phyloP scores from a whole-genome alignment of 139 green algal species.

The Zygnema circumcarinatum region DNA sequence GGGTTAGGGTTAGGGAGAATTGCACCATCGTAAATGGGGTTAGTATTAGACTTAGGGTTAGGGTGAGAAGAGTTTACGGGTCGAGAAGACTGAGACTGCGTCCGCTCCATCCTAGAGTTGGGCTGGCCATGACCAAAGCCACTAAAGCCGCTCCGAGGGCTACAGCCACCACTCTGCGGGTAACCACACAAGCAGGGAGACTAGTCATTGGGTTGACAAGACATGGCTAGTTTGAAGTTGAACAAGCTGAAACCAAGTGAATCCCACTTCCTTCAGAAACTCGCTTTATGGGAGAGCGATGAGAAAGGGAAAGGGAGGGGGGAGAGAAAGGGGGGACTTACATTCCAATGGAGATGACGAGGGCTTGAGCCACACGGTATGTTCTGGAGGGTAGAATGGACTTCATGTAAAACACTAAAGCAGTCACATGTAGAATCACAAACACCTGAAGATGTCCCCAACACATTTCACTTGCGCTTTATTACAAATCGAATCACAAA shows the following conservation, averaged over 20 bases:
- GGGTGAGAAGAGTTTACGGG: conserved; percentile 68
- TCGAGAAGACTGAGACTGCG: conserved; percentile 89
- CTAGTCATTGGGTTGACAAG: not conserved
- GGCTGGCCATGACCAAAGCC: conserved; percentile 80
- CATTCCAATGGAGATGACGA: conserved; percentile 58
- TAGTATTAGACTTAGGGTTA: too few species aligned
- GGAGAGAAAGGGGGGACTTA: conserved; percentile 11
- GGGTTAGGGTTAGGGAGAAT: too few species aligned
- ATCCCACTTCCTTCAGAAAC: too few species aligned
- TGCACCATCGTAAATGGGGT: too few species aligned
- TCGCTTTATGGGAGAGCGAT: not conserved
- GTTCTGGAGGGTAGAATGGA: conserved; percentile 50
- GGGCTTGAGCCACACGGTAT: conserved; percentile 20
- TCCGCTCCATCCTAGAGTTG: conserved; percentile 93
- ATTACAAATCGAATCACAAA: too few species aligned
- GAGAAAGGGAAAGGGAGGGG: not conserved
- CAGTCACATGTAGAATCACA: conserved; percentile 78
- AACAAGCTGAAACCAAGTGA: too few species aligned
- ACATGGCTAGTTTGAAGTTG: not conserved
- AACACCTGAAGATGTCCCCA: conserved; percentile 56
- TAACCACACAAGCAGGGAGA: not conserved
- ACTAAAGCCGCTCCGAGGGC: conserved; percentile 67
- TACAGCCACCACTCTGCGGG: conserved; percentile 61
- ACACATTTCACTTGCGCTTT: too few species aligned
- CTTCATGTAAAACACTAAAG: conserved; percentile 75